A percentile compares a stretch with the other conserved stretches of the same genome.
phyloP scores from a whole-genome alignment of 73 alveolate genomes.

The Paramecium tetraurelia region DNA sequence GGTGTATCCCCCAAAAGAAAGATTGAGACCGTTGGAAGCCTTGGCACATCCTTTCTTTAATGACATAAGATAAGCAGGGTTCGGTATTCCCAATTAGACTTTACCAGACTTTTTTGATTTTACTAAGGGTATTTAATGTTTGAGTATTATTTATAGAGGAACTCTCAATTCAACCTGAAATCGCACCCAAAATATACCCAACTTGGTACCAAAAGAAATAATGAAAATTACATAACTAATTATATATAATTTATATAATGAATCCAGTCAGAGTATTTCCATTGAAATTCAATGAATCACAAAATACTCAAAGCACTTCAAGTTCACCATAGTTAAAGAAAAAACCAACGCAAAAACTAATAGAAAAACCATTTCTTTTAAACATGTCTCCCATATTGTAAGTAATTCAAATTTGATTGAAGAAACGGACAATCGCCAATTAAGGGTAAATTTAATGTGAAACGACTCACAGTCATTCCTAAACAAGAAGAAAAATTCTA shows the following conservation, averaged over 20 bases:
- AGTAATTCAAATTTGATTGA: neutral
- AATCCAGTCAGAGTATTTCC: constrained; percentile 53
- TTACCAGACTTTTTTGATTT: constrained; percentile 52
- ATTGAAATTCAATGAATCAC: neutral
- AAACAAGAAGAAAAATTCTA: neutral
- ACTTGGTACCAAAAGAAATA: constrained; percentile 51
- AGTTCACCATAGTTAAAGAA: neutral
- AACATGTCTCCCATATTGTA: constrained; percentile 17
- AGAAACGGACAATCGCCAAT: neutral
- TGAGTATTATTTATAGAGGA: constrained; percentile 14
- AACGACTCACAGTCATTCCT: neutral
- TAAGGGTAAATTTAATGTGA: neutral
- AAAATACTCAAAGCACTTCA: constrained; percentile 15
- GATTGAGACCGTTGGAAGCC: constrained; percentile 83
- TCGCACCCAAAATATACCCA: constrained; percentile 39
- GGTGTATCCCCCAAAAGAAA: constrained; percentile 80
- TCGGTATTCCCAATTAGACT: neutral
- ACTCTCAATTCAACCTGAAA: constrained; percentile 38
- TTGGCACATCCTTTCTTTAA: constrained; percentile 89
- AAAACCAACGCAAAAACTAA: neutral
- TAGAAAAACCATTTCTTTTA: neutral
- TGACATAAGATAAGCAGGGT: constrained; percentile 68
- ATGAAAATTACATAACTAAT: neutral
- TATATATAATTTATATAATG: neutral
- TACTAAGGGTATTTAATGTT: constrained; percentile 6